Evolutionary conservation across 2,329 filamentous ascomycete genomes (phyloP), one percentile per base, ranked within the genome.

Genomic region (Monosporascus sp.): DNA sequence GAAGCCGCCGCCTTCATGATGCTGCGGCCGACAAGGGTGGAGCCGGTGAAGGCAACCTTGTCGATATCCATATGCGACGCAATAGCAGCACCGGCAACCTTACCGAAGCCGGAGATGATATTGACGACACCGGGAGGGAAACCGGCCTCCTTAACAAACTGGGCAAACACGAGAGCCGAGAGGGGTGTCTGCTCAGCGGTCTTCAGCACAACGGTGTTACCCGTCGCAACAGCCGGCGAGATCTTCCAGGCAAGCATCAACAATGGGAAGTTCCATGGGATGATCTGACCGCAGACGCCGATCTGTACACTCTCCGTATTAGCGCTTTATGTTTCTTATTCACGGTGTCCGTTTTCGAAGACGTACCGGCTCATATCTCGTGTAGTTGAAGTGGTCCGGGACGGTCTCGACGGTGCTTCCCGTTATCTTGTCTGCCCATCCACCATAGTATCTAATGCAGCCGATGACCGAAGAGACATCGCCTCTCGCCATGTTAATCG

Each of bases 351-450:
- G 7, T 24, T 50, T 17, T 22, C 18, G 6, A 5, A 47, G 8
- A 72, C 78, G 62, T 68, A 82, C 77, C 9, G 90, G 89, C 79
- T 96, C 89, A 61, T 84, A 82, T 65, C 82, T 78, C 59, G 89
- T 91, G 77, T 94, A 95, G 76, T 89, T 86, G 76, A 95, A 90
- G 72, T 86, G 90, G 60, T 89, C 85, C 54, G 83, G 81, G 65
- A 81, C 76, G 62, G 90, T 88, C 65, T 95, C 89, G 60, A 94
- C 85, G 52, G 90, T 90, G 79, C 92, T 90, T 72, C 91, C 90
- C 72, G 85, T 80, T 60, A 94, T 86, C 84, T 96, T 96, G 79
- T 96, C 91, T 65, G 90, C 89, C 85, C 88, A 96, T 57, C 91
- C 91, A 66, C 82, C 90, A 68, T 92, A 94, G 77, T 93, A 97